phyloP scores from a whole-genome alignment of 805 yeast species.

The Saturnispora halmiae region DNA sequence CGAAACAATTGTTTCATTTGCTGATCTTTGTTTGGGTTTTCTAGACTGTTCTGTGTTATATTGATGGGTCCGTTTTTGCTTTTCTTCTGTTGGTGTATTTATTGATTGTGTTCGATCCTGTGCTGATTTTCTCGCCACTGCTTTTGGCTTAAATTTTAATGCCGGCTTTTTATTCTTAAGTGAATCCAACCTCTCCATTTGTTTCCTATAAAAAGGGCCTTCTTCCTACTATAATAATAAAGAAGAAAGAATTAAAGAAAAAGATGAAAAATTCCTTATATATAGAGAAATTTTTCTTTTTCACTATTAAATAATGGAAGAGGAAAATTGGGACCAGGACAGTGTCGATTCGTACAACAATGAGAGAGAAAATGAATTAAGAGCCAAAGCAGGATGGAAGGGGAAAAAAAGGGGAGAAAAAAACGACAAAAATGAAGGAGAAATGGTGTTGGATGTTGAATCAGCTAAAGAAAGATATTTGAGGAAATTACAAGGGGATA shows the following conservation, averaged over 20 bases:
- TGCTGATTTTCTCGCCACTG: conserved; percentile 72
- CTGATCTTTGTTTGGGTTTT: conserved; percentile 17
- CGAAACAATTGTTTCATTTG: conserved; percentile 41
- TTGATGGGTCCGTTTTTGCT: neutral
- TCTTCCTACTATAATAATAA: too few species aligned
- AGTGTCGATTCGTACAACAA: conserved; percentile 65
- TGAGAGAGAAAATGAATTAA: conserved; percentile 45
- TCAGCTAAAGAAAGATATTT: conserved; percentile 28
- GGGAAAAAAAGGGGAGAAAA: conserved; percentile 20
- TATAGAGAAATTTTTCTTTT: too few species aligned
- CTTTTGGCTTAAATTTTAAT: conserved; percentile 77
- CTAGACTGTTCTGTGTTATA: neutral
- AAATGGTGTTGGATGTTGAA: conserved; percentile 24
- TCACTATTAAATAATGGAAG: conserved; percentile 15
- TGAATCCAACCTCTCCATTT: conserved; percentile 27
- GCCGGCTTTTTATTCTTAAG: conserved; percentile 35
- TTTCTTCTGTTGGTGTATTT: conserved; percentile 23
- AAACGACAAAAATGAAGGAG: conserved; percentile 29
- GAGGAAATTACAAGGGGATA: conserved; percentile 32
- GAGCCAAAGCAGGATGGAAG: conserved; percentile 47
- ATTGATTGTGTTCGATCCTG: conserved; percentile 52
- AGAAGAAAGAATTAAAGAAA: neutral
- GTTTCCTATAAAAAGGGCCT: neutral
- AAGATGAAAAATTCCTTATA: neutral
- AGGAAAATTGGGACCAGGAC: conserved; percentile 40